Percentiles rank a stretch among this genome's conserved stretches.
Conservation (phyloP, 257 asterid genomes). For the Handroanthus guayacan region DNA sequence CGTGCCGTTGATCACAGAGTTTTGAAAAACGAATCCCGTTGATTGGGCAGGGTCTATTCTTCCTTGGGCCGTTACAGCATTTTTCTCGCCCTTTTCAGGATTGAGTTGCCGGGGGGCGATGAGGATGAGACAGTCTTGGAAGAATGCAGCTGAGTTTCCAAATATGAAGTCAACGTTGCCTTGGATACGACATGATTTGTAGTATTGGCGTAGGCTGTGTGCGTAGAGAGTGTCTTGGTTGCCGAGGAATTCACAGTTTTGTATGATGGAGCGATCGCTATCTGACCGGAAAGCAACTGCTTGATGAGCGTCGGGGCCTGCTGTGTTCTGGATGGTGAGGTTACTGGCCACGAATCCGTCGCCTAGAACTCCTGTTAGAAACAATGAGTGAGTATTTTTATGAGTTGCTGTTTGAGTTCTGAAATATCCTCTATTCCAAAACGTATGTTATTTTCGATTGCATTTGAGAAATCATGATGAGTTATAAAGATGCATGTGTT, state of each 20-base stretch:
- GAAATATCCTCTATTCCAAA: too few relatives aligned
- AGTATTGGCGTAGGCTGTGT: slow-evolving; percentile 62
- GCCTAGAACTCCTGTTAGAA: slow-evolving; percentile 50
- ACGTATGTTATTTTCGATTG: too few relatives aligned
- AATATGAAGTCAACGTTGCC: slow-evolving; percentile 68
- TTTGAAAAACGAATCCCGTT: slow-evolving; percentile 56
- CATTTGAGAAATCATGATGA: too few relatives aligned
- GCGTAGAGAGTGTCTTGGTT: slow-evolving; percentile 67
- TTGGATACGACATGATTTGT: slow-evolving; percentile 55
- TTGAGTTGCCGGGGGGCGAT: slow-evolving; percentile 47
- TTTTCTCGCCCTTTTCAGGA: slow-evolving; percentile 56
- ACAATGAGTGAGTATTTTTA: not conserved
- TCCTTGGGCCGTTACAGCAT: slow-evolving; percentile 65
- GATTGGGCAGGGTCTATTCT: slow-evolving; percentile 58
- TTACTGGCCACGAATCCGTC: slow-evolving; percentile 68
- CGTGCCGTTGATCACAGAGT: slow-evolving; percentile 55
- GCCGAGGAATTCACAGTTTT: slow-evolving; percentile 60
- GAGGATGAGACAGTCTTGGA: slow-evolving; percentile 51
- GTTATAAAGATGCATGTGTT: not conserved
- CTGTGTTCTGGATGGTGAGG: slow-evolving; percentile 55
- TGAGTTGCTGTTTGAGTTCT: too few relatives aligned
- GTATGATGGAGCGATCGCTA: slow-evolving; percentile 51
- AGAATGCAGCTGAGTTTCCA: slow-evolving; percentile 59
- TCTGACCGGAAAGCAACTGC: slow-evolving; percentile 68
- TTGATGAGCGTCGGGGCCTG: slow-evolving; percentile 55